Evolutionary conservation across 2,329 filamentous ascomycete species (phyloP).

Genomic region (Hymenoscyphus linearis): DNA sequence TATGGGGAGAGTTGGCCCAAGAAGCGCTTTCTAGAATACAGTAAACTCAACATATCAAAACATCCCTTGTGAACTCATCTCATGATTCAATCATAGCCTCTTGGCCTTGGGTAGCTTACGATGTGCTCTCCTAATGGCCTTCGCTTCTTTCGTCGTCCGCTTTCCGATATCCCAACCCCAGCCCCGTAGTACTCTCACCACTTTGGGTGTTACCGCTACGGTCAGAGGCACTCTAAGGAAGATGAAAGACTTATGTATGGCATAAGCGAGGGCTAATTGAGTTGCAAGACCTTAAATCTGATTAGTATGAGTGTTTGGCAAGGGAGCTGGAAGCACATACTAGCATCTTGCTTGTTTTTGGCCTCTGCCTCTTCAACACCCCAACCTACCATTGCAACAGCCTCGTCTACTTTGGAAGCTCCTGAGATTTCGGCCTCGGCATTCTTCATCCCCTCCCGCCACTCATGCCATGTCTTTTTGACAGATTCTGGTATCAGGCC

Average conservation of each 20-base stretch:
- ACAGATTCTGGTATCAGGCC: slow-evolving; percentile 54
- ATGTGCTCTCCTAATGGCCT: slow-evolving; percentile 22
- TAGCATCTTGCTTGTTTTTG: slow-evolving; percentile 60
- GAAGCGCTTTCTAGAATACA: background rate
- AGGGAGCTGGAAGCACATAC: slow-evolving; percentile 48
- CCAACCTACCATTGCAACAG: slow-evolving; percentile 49
- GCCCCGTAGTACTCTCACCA: slow-evolving; percentile 79
- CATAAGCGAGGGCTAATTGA: slow-evolving; percentile 87
- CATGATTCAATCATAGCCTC: background rate
- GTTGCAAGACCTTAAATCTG: slow-evolving; percentile 57
- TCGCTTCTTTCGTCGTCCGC: slow-evolving; percentile 42
- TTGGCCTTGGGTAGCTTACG: background rate
- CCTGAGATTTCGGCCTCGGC: slow-evolving; percentile 40
- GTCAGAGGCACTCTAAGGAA: slow-evolving; percentile 92
- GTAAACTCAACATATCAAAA: background rate
- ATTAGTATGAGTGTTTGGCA: background rate
- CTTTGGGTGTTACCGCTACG: slow-evolving; percentile 83
- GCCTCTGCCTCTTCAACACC: slow-evolving; percentile 60
- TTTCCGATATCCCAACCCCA: slow-evolving; percentile 98
- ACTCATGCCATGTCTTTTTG: slow-evolving; percentile 48
- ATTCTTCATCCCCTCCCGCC: slow-evolving; percentile 43
- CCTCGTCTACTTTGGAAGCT: slow-evolving; percentile 40
- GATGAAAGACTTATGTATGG: slow-evolving; percentile 96
- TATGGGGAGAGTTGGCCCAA: background rate
- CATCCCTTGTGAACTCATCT: background rate